Evolutionary conservation across 2,329 filamentous ascomycete genomes (phyloP), one percentile per base, ranked within the genome.

Genomic region (Pseudonectria buxi): DNA sequence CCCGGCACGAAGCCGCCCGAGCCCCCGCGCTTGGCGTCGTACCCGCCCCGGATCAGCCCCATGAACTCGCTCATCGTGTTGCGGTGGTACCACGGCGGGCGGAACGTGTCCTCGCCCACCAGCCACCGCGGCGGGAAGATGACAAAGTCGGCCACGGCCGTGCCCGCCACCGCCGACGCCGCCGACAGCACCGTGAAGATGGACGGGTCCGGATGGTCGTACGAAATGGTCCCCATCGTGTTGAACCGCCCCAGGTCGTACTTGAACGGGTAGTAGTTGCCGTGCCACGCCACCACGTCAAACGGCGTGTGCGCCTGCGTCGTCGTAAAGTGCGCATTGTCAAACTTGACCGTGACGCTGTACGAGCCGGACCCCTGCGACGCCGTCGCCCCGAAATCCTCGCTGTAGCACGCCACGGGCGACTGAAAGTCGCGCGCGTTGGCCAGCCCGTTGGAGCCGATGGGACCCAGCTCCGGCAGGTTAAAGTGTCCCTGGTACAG

Each of bases 191-290:
- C 81, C 1, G 78, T 87, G 62, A 82, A 89, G 57, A 89, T 87
- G 43, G 74, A 80, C 1, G 84, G 84, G 53, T 89, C 84, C 1
- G 83, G 83, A 53, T 89, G 84, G 57, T 89, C 84, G 53, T 76
- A 86, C 7, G 77, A 82, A 45, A 86, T 78, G 36, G 71, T 78
- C 14, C 83, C 84, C 29, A 89, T 78, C 28, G 76, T 78, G 62
- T 81, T 83, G 69, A 87, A 89, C 24, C 82, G 76, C 16, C 80
- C 81, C 1, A 89, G 71, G 50, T 88, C 84, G 63, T 89, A 89
- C 62, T 89, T 89, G 71, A 78, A 86, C 0, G 84, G 84, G 41
- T 83, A 82, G 61, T 87, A 88, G 44, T 78, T 83, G 29, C 84
- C 84, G 54, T 89, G 83, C 83, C 83, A 89, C 3, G 79, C 82